phyloP scores from a whole-genome alignment of 2,329 filamentous ascomycete genomes.

The Aspergillus alliaceus region DNA sequence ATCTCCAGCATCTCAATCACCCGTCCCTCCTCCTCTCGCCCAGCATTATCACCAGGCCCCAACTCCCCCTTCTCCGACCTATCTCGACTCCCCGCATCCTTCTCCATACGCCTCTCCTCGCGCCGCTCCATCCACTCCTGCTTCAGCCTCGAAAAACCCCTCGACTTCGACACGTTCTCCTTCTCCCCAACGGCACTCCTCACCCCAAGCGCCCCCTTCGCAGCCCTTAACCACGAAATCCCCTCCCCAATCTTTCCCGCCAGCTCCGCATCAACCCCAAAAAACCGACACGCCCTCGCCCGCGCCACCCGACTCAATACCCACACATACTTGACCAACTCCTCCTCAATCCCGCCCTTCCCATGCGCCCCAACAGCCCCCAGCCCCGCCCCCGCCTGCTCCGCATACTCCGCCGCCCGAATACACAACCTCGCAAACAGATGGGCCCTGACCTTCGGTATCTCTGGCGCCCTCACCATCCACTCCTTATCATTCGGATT shows the following conservation, averaged over 20 bases:
- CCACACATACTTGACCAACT: conserved; percentile 70
- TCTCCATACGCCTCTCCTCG: conserved; percentile 78
- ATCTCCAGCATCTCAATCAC: conserved; percentile 82
- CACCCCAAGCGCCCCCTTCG: conserved; percentile 71
- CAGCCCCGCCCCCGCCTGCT: conserved; percentile 62
- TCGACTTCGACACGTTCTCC: conserved; percentile 39
- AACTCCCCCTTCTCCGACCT: conserved; percentile 32
- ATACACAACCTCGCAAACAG: conserved; percentile 86
- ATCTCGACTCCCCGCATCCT: conserved; percentile 49
- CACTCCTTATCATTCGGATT: conserved; percentile 86
- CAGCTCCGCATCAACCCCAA: conserved; percentile 85
- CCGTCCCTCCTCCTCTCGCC: conserved; percentile 77
- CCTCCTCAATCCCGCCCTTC: conserved; percentile 55
- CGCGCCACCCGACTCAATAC: conserved; percentile 73
- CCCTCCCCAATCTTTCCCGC: conserved; percentile 78
- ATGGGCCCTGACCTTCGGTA: conserved; percentile 84
- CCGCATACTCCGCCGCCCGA: conserved; percentile 83
- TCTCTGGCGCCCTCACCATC: conserved; percentile 91
- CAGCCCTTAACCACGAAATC: conserved; percentile 82
- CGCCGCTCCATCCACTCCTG: conserved; percentile 74
- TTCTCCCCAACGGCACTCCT: conserved; percentile 47
- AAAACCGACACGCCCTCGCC: conserved; percentile 84
- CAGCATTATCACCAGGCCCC: conserved; percentile 70
- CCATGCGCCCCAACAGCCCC: conserved; percentile 34
- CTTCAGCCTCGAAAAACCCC: conserved; percentile 57